Evolutionary conservation across 306 rosid genomes (phyloP).

Genomic region (Vigna reflexopilosa): DNA sequence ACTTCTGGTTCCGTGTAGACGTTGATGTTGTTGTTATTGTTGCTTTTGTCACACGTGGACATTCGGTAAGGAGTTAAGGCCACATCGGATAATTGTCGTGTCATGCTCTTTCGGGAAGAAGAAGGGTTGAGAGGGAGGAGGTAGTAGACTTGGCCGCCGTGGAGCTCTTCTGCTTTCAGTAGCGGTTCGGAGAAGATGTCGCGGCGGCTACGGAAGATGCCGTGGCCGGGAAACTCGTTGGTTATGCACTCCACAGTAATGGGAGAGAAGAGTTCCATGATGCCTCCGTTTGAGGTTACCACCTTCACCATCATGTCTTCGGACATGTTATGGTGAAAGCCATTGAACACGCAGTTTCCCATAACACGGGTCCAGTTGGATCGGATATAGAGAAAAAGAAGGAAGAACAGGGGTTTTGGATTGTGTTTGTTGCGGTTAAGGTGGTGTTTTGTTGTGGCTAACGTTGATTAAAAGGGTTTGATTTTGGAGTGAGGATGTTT

Average conservation of each 20-base stretch:
- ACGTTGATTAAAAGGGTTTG: constrained; percentile 19
- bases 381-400: background rate
- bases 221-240: constrained; percentile 73
- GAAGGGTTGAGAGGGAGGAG: constrained; percentile 71
- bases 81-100: background rate
- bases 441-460: background rate
- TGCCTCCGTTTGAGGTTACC: constrained; percentile 69
- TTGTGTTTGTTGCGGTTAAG: background rate
- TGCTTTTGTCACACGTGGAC: constrained; percentile 59
- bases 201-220: constrained; percentile 58
- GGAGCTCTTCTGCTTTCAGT: constrained; percentile 64
- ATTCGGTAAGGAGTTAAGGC: constrained; percentile 67
- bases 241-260: constrained; percentile 64
- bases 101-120: background rate
- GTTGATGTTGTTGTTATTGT: background rate
- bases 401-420: background rate
- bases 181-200: constrained; percentile 60
- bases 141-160: constrained; percentile 58
- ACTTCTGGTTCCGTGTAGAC: constrained; percentile 53
- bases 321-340: background rate
- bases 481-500: constrained; percentile 40
- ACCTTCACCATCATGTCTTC: constrained; percentile 57
- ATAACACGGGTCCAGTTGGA: background rate
- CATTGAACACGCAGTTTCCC: constrained; percentile 80
- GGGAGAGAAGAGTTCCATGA: constrained; percentile 76